Percentiles rank a stretch among this genome's conserved stretches.
phyloP scores from a whole-genome alignment of 2,329 filamentous ascomycete species.

The Acrocalymma vagum region DNA sequence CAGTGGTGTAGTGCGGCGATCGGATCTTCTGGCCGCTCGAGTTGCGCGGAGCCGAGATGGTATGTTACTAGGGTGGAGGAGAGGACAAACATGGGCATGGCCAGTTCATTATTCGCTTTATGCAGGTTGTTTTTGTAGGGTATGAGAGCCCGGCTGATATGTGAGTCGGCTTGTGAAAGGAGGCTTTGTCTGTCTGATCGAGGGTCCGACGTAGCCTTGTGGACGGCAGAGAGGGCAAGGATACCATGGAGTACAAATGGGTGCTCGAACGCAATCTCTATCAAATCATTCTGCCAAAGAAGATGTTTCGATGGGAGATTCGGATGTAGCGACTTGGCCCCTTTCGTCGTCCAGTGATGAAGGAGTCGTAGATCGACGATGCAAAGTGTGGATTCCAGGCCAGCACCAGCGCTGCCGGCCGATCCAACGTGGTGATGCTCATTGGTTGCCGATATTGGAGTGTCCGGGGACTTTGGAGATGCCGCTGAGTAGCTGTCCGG shows the following conservation, averaged over 20 bases:
- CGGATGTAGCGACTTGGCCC: slow-evolving; percentile 28
- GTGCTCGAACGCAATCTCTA: slow-evolving; percentile 35
- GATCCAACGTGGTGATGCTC: not conserved
- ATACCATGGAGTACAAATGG: slow-evolving; percentile 39
- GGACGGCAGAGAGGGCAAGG: slow-evolving; percentile 38
- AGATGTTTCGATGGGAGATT: slow-evolving; percentile 14
- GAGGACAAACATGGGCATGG: slow-evolving; percentile 40
- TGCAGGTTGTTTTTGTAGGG: slow-evolving; percentile 32
- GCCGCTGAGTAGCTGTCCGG: slow-evolving; percentile 26
- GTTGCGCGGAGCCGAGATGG: slow-evolving; percentile 36
- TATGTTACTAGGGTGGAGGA: slow-evolving; percentile 37
- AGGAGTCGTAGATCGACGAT: slow-evolving; percentile 38
- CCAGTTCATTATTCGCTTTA: slow-evolving; percentile 24
- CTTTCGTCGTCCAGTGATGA: slow-evolving; percentile 37
- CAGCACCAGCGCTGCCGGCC: not conserved
- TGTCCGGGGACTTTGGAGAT: slow-evolving; percentile 23
- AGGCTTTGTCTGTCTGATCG: slow-evolving; percentile 28
- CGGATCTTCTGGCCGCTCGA: slow-evolving; percentile 36
- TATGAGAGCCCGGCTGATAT: slow-evolving; percentile 34
- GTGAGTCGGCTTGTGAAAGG: slow-evolving; percentile 34
- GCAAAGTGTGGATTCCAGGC: slow-evolving; percentile 25
- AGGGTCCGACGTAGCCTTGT: slow-evolving; percentile 30
- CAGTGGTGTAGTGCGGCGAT: slow-evolving; percentile 37
- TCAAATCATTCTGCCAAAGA: slow-evolving; percentile 27
- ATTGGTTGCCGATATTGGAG: no score